phyloP scores from a whole-genome alignment of 805 yeast species.

The Kockiozyma suomiensis region DNA sequence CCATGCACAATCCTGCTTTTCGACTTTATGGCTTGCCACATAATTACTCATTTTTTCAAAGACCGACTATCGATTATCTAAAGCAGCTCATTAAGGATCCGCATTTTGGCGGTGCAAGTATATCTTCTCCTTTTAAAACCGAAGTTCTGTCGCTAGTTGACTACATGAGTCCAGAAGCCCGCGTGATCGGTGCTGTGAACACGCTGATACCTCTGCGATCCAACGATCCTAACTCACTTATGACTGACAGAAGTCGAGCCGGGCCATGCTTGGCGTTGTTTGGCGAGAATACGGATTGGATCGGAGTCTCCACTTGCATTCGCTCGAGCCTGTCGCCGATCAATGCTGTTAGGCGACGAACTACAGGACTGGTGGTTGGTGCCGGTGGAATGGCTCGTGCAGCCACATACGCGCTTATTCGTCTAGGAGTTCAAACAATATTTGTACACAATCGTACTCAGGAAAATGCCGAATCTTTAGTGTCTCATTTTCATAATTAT shows the following conservation, averaged over 20 bases:
- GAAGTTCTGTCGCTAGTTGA: slow-evolving; percentile 69
- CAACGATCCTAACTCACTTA: not conserved
- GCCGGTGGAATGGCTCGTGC: slow-evolving; percentile 98
- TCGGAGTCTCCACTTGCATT: slow-evolving; percentile 76
- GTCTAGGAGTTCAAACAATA: slow-evolving; percentile 75
- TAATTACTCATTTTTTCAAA: slow-evolving; percentile 50
- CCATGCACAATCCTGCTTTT: slow-evolving; percentile 78
- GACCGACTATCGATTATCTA: slow-evolving; percentile 62
- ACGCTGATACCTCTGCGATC: slow-evolving; percentile 59
- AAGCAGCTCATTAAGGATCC: not conserved
- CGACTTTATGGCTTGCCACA: slow-evolving; percentile 76
- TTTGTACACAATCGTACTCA: slow-evolving; percentile 79
- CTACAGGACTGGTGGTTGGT: slow-evolving; percentile 79
- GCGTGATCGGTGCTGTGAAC: slow-evolving; percentile 88
- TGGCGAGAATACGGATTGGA: slow-evolving; percentile 96
- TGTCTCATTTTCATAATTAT: slow-evolving; percentile 56
- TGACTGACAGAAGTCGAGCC: not conserved
- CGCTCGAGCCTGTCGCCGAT: slow-evolving; percentile 44
- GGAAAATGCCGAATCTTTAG: slow-evolving; percentile 62
- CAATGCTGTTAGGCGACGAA: slow-evolving; percentile 37
- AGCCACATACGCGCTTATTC: slow-evolving; percentile 82
- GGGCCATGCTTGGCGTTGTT: not conserved
- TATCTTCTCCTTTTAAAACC: slow-evolving; percentile 87
- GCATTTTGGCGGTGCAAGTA: slow-evolving; percentile 84
- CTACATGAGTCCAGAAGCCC: slow-evolving; percentile 72